These are phyloP conservation scores for Alnus glutinosa DNA, from an alignment of 306 rosid species.

Conservation along the genomic window DNA sequence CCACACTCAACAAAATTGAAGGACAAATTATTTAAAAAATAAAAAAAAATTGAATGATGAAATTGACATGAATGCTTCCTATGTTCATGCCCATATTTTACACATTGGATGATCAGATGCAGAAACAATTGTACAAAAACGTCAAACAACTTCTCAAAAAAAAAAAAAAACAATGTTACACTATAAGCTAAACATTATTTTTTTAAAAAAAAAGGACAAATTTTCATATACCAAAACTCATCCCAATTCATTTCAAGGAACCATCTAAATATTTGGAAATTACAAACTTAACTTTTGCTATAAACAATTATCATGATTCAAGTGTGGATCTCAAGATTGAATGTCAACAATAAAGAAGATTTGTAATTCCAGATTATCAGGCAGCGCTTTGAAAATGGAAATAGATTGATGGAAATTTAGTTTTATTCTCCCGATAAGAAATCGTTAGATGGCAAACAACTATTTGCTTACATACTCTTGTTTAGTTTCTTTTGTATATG, in stretches of 20 bases:
- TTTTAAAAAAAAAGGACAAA: neutral
- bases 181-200: neutral
- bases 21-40: neutral
- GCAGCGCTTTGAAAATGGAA: neutral
- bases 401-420: neutral
- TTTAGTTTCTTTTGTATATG: too few species aligned
- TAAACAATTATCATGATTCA: constrained; percentile 1
- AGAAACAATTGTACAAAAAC: neutral
- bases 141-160: neutral
- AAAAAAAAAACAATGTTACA: neutral
- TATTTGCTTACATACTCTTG: too few species aligned
- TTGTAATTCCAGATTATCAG: neutral
- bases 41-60: neutral
- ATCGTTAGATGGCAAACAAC: too few species aligned
- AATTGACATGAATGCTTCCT: neutral
- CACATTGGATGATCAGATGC: too few species aligned
- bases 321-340: neutral
- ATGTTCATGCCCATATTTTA: neutral
- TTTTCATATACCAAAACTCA: neutral
- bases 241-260: neutral
- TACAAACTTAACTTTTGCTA: neutral
- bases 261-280: neutral
- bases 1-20: neutral
- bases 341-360: neutral
- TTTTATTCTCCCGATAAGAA: neutral